phyloP scores from a whole-genome alignment of 2,329 filamentous ascomycete genomes.

The Macrophomina pseudophaseolina region DNA sequence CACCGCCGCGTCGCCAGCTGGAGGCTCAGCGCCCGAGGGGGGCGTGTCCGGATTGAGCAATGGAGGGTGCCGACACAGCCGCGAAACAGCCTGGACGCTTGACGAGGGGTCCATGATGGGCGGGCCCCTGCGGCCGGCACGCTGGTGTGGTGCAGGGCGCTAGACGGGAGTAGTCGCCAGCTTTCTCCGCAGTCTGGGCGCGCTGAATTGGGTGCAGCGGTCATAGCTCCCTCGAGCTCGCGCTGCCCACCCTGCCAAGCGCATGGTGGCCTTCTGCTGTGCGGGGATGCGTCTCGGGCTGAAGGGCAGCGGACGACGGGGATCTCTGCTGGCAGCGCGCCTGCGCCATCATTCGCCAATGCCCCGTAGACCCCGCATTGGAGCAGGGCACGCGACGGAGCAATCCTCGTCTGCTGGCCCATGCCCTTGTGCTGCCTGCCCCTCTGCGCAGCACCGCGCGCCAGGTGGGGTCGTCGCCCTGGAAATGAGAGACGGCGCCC shows the following conservation, averaged over 20 bases:
- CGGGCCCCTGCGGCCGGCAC: not conserved
- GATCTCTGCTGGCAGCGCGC: not conserved
- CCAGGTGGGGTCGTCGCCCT: slow-evolving; percentile 10
- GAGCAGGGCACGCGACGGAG: slow-evolving; percentile 9
- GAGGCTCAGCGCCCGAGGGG: too few species aligned
- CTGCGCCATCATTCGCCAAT: slow-evolving; percentile 13
- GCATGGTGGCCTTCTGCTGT: not conserved
- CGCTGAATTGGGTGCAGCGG: not conserved
- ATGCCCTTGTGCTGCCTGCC: not conserved
- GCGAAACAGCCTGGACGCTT: too few species aligned
- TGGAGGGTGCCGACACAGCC: too few species aligned
- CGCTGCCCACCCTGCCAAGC: not conserved
- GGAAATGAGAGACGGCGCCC: not conserved
- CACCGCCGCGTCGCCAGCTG: too few species aligned
- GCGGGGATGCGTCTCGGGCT: slow-evolving; percentile 11
- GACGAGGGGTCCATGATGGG: too few species aligned
- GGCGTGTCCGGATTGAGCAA: too few species aligned
- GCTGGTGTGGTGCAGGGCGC: not conserved
- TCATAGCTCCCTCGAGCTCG: not conserved
- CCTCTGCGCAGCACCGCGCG: slow-evolving; percentile 10
- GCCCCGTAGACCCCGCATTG: slow-evolving; percentile 21
- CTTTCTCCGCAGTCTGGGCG: not conserved
- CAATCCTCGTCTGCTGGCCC: not conserved
- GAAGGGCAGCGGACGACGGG: not conserved
- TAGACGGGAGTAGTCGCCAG: not conserved